Evolutionary conservation across 129 eudicot species (phyloP).

Genomic region (Smallanthus sonchifolius): DNA sequence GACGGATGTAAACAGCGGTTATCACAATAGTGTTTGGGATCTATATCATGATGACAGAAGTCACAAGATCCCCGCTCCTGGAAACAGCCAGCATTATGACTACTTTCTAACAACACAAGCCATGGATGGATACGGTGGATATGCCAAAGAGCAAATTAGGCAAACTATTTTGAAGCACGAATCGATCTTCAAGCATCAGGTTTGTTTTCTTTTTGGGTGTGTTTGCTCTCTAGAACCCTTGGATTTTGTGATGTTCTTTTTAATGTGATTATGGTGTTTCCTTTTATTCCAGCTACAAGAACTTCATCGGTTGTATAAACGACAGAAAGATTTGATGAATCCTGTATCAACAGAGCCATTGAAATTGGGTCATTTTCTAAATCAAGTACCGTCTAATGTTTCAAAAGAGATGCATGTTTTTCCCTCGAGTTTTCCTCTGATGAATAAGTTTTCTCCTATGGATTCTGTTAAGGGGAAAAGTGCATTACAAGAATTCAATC

Average conservation of each 20-base stretch:
- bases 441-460: conserved; percentile 18
- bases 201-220: conserved; percentile 5
- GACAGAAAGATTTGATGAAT: conserved; percentile 70
- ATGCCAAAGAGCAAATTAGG: conserved; percentile 46
- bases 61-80: conserved; percentile 11
- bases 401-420: conserved; percentile 17
- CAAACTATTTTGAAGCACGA: conserved; percentile 72
- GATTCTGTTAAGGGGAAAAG: conserved; percentile 28
- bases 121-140: conserved; percentile 31
- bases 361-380: conserved; percentile 19
- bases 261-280: background rate
- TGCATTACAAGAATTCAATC: conserved; percentile 1
- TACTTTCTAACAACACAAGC: conserved; percentile 28
- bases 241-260: background rate
- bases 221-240: background rate
- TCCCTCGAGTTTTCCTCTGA: conserved; percentile 25
- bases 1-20: conserved; percentile 37
- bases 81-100: conserved; percentile 29
- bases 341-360: conserved; percentile 24
- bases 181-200: conserved; percentile 69
- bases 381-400: conserved; percentile 27
- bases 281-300: conserved; percentile 61
- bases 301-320: conserved; percentile 73
- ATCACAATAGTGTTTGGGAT: conserved; percentile 42
- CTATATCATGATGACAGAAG: conserved; percentile 42